Evolutionary conservation across 2,329 filamentous ascomycete species (phyloP), one percentile per base, ranked within the genome.

Genomic region (Didymella segeticola): DNA sequence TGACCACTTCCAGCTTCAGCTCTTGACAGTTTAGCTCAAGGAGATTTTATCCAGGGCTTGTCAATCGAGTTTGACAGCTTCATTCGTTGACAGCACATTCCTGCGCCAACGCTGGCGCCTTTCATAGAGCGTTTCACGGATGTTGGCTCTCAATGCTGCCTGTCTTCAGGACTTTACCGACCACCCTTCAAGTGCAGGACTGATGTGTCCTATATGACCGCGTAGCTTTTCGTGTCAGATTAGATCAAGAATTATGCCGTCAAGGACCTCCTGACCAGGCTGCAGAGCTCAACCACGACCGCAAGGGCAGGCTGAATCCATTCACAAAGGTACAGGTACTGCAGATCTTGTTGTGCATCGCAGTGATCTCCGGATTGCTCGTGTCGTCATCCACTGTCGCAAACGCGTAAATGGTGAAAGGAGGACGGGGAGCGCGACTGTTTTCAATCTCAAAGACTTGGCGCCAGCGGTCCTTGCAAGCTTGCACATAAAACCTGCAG

Each of bases 191-290:
- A n/a, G n/a, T n/a, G n/a, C n/a, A n/a, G n/a, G n/a, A n/a, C n/a
- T n/a, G n/a, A n/a, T n/a, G n/a, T n/a, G n/a, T n/a, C n/a, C n/a
- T n/a, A n/a, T n/a, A n/a, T n/a, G n/a, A n/a, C n/a, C n/a, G n/a
- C n/a, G n/a, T n/a, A n/a, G n/a, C n/a, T n/a, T n/a, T n/a, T n/a
- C 68, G 71, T 73, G 73, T 84, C 82, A 82, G 82, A 84, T 84
- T 84, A 84, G 82, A 85, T 84, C 82, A 85, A 85, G 82, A 83
- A 83, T 75, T 58, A 79, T 74, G 76, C 80, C 77, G 63, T 80
- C 81, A 83, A 66, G 63, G 76, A 75, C 69, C 34, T 37, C 60
- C 58, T 45, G 54, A 25, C 39, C 17, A 49, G 42, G 57, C 53
- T 47, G 53, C 56, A 61, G 56, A 56, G 63, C 64, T 66, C 61